These are phyloP conservation scores for Musa schizocarpa DNA, from an alignment of 176 grass and related monocot species.

Conservation along the genomic window DNA sequence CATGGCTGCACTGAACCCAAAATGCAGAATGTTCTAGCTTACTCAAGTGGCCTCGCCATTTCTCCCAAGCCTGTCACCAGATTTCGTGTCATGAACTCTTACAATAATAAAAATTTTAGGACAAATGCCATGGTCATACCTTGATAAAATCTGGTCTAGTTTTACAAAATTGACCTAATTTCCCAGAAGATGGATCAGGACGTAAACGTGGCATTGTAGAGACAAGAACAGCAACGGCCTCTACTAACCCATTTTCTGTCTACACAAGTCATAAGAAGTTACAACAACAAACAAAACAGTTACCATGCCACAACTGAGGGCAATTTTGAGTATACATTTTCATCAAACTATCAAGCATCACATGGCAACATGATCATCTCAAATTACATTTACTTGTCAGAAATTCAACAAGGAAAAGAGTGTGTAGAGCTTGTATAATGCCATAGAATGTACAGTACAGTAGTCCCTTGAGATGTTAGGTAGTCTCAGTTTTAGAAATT, in stretches of 20 bases:
- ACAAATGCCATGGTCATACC: constrained; percentile 26
- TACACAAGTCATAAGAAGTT: constrained; percentile 26
- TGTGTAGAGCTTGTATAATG: not conserved
- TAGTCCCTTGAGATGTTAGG: not conserved
- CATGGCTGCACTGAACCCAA: constrained; percentile 87
- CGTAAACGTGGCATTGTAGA: constrained; percentile 85
- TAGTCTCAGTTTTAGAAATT: not conserved
- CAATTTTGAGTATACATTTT: not conserved
- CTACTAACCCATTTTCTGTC: constrained; percentile 97
- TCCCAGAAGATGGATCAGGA: constrained; percentile 45
- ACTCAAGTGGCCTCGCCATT: constrained; percentile 83
- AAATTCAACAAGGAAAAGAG: not conserved
- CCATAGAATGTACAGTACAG: not conserved
- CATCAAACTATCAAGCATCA: not conserved
- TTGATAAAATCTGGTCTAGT: constrained; percentile 96
- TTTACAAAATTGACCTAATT: constrained; percentile 72
- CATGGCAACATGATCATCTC: not conserved
- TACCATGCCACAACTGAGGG: not conserved
- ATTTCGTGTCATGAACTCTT: constrained; percentile 20
- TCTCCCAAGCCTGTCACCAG: constrained; percentile 63
- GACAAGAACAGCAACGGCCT: constrained; percentile 85
- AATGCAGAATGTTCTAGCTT: constrained; percentile 77
- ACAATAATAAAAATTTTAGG: not conserved
- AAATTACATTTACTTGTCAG: not conserved
- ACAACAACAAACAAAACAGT: not conserved